Percentiles rank a stretch among this genome's conserved stretches.
Evolutionary conservation across 345 rosid species (phyloP).

Genomic region (Orychophragmus violaceus): DNA sequence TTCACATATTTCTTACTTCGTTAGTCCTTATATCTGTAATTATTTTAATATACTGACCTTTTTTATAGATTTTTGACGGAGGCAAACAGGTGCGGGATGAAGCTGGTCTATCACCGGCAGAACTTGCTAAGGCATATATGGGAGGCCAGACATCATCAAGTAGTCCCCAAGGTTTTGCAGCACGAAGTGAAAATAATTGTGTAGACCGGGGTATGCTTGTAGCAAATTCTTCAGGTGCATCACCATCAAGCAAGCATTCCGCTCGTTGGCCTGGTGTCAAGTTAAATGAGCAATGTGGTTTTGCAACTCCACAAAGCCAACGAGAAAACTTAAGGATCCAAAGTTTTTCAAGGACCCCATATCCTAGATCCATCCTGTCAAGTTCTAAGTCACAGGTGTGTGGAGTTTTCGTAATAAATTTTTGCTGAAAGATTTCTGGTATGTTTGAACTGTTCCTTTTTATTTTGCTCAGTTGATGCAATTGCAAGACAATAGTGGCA

Average conservation of each 20-base stretch:
- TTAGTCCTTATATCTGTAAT: not conserved
- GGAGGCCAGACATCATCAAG: constrained; percentile 46
- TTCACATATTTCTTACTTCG: not conserved
- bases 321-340: constrained; percentile 54
- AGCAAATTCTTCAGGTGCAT: constrained; percentile 39
- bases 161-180: constrained; percentile 36
- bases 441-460: constrained; percentile 5
- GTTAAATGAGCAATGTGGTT: constrained; percentile 49
- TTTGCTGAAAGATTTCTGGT: not conserved
- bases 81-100: constrained; percentile 35
- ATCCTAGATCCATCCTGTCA: constrained; percentile 62
- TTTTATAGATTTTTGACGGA: constrained; percentile 2
- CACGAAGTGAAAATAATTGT: constrained; percentile 42
- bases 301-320: constrained; percentile 62
- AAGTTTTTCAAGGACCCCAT: constrained; percentile 71
- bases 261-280: constrained; percentile 88
- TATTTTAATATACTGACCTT: not conserved
- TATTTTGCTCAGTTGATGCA: constrained; percentile 36
- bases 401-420: constrained; percentile 7
- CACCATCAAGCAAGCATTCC: constrained; percentile 47
- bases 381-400: constrained; percentile 65
- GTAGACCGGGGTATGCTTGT: constrained; percentile 33
- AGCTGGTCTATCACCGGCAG: constrained; percentile 66
- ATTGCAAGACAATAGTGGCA: constrained; percentile 41
- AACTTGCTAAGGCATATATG: constrained; percentile 81